A percentile compares a stretch with the other conserved stretches of the same genome.
phyloP scores from a whole-genome alignment of 2,329 filamentous ascomycete genomes.

The Bertia moriformis region DNA sequence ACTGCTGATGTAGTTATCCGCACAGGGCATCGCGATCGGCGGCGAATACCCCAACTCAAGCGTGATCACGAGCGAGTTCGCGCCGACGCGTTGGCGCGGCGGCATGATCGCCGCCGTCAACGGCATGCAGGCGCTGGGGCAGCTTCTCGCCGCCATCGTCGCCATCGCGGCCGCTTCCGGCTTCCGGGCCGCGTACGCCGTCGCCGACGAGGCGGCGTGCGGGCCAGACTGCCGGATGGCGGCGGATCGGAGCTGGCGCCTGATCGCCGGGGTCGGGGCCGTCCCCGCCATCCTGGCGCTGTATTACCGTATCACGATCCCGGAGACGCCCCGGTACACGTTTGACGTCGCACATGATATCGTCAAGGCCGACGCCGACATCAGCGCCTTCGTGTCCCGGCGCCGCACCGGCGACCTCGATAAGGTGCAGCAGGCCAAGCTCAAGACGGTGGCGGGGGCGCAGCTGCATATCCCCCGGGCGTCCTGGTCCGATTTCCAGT shows the following conservation, averaged over 20 bases:
- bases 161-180: conserved; percentile 34
- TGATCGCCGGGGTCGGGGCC: conserved; percentile 67
- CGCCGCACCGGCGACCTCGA: conserved; percentile 31
- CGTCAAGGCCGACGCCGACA: conserved; percentile 61
- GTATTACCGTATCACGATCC: conserved; percentile 77
- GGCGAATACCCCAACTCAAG: conserved; percentile 71
- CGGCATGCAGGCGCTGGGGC: conserved; percentile 73
- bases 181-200: conserved; percentile 38
- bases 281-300: conserved; percentile 65
- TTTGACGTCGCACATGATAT: conserved; percentile 67
- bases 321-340: conserved; percentile 71
- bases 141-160: conserved; percentile 57
- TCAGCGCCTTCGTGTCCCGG: conserved; percentile 41
- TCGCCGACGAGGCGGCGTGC: conserved; percentile 31
- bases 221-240: conserved; percentile 49
- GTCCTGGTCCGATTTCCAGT: conserved; percentile 52
- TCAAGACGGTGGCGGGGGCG: conserved; percentile 33
- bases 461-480: conserved; percentile 51
- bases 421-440: conserved; percentile 30
- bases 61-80: conserved; percentile 74
- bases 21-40: conserved; percentile 56
- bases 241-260: conserved; percentile 69
- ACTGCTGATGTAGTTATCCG: neutral
- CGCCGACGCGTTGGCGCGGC: conserved; percentile 67
- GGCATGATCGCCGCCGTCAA: conserved; percentile 76